Conservation (phyloP, 2,329 filamentous ascomycete genomes). For the Fusarium sublunatum region DNA sequence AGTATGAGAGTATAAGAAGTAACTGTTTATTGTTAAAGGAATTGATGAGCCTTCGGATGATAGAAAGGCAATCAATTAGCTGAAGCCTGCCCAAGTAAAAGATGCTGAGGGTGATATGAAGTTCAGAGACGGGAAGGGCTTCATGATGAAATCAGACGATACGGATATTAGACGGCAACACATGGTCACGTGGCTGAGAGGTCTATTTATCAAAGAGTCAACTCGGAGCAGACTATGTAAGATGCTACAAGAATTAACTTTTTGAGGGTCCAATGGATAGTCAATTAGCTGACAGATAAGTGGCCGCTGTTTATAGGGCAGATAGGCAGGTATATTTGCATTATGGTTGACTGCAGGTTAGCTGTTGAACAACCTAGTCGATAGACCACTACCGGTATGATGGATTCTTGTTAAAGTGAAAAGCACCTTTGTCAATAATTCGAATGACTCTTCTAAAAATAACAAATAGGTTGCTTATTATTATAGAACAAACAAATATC, state of each 20-base stretch:
- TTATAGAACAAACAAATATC: not conserved
- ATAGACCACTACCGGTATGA: too few species aligned
- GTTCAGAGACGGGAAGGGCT: slow-evolving; percentile 4
- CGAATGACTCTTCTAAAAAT: too few species aligned
- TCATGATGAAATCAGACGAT: slow-evolving; percentile 23
- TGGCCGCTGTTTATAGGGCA: too few species aligned
- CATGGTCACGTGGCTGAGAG: slow-evolving; percentile 22
- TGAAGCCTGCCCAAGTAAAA: not conserved
- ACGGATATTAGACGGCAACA: slow-evolving; percentile 1
- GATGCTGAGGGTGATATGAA: slow-evolving; percentile 1
- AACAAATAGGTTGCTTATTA: not conserved
- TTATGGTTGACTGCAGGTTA: not conserved
- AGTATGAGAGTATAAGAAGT: not conserved
- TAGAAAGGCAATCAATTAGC: not conserved
- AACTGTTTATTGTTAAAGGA: not conserved
- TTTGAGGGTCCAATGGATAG: too few species aligned
- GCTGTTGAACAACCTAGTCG: not conserved
- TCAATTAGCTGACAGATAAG: too few species aligned
- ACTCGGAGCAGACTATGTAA: not conserved
- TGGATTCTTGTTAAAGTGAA: too few species aligned
- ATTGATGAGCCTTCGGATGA: not conserved
- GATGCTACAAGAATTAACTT: too few species aligned
- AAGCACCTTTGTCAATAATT: too few species aligned
- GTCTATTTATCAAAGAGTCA: too few species aligned
- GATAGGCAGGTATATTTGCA: not conserved